phyloP scores from a whole-genome alignment of 768 basidiomycete species.

The Nidula microcarpa region DNA sequence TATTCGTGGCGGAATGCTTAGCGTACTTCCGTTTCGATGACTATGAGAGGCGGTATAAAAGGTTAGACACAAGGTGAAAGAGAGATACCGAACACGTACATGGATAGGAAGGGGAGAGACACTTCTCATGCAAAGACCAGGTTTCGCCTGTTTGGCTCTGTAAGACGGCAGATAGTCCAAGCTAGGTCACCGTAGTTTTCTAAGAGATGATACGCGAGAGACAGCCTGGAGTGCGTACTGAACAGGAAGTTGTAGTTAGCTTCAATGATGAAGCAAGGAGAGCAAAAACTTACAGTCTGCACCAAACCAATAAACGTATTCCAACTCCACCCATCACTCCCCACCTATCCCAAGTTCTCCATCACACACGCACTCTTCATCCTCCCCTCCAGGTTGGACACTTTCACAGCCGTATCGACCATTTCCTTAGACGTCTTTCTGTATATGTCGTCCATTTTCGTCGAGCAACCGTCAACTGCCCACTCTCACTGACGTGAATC shows the following conservation, averaged over 20 bases:
- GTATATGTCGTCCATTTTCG: constrained; percentile 99
- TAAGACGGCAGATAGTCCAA: constrained; percentile 87
- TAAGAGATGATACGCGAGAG: constrained; percentile 88
- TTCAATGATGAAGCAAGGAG: neutral
- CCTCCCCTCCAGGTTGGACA: constrained; percentile 61
- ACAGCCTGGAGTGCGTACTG: constrained; percentile 70
- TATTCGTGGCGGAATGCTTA: constrained; percentile 91
- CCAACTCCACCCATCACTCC: constrained; percentile 90
- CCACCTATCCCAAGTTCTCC: constrained; percentile 76
- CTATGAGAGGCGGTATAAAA: constrained; percentile 22
- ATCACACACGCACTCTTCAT: constrained; percentile 71
- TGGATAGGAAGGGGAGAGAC: constrained; percentile 70
- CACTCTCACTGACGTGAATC: constrained; percentile 76
- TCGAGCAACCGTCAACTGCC: constrained; percentile 92
- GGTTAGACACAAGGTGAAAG: neutral
- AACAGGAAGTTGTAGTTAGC: neutral
- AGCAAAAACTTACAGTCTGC: constrained; percentile 60
- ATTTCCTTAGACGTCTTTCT: constrained; percentile 94
- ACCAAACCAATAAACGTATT: constrained; percentile 97
- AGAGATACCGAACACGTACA: constrained; percentile 38
- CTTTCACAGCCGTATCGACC: constrained; percentile 80
- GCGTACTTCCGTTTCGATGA: constrained; percentile 90
- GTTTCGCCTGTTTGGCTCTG: constrained; percentile 66
- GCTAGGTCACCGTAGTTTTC: constrained; percentile 94
- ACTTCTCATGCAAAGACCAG: constrained; percentile 84